Evolutionary conservation across 495 filamentous ascomycete species (phyloP).

Genomic region (Trichoderma asperelloides): DNA sequence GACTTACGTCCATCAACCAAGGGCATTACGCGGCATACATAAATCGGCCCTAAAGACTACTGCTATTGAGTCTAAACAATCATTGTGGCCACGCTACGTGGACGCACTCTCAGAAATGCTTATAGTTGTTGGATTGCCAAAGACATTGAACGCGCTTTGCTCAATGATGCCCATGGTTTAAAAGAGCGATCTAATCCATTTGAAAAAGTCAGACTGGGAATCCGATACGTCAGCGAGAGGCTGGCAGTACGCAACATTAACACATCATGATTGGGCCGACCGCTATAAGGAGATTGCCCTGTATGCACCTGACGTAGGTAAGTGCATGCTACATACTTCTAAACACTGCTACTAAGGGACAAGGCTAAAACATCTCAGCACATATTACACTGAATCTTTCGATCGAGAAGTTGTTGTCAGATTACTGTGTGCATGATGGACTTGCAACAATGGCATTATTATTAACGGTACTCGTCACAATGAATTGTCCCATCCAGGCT

Average conservation of each 20-base stretch:
- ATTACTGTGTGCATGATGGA: not conserved
- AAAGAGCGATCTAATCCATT: not conserved
- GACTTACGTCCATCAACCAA: not conserved
- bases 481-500: not conserved
- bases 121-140: not conserved
- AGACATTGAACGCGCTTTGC: not conserved
- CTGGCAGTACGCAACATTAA: not conserved
- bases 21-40: not conserved
- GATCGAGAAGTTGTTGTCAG: not conserved
- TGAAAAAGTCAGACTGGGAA: not conserved
- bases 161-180: not conserved
- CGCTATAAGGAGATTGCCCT: not conserved
- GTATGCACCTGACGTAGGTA: not conserved
- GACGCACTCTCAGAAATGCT: not conserved
- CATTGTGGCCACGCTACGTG: not conserved
- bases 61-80: not conserved
- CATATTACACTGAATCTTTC: not conserved
- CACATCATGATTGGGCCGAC: not conserved
- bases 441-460: not conserved
- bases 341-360: not conserved
- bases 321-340: not conserved
- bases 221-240: not conserved
- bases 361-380: not conserved
- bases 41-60: not conserved
- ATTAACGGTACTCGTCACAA: not conserved